These are phyloP conservation scores for Aspergillus cejpii DNA, from an alignment of 2,329 filamentous ascomycete genomes.

Conservation along the genomic window DNA sequence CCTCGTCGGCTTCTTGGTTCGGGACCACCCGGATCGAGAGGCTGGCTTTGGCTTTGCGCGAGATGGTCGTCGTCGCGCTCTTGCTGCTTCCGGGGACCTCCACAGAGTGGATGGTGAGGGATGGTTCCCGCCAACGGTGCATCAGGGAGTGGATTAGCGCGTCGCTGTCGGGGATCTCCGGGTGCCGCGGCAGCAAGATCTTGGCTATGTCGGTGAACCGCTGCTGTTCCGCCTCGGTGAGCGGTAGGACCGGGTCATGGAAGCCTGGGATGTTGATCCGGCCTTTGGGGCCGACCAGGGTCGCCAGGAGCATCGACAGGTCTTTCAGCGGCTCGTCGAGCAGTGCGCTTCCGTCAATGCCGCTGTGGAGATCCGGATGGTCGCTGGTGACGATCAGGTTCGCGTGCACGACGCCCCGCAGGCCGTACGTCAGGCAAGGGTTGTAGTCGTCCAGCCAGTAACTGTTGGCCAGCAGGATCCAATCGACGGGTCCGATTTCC, in stretches of 20 bases:
- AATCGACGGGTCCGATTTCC: conserved; percentile 84
- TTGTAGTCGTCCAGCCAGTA: conserved; percentile 98
- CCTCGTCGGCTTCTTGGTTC: conserved; percentile 77
- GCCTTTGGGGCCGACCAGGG: conserved; percentile 73
- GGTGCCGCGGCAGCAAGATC: conserved; percentile 66
- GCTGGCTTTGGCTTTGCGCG: conserved; percentile 77
- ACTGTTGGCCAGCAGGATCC: conserved; percentile 91
- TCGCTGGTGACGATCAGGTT: conserved; percentile 81
- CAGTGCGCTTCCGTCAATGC: conserved; percentile 89
- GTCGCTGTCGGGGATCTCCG: conserved; percentile 56
- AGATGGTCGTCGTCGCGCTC: conserved; percentile 79
- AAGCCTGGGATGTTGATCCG: conserved; percentile 79
- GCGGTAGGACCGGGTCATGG: conserved; percentile 72
- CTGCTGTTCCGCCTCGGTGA: conserved; percentile 67
- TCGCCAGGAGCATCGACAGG: conserved; percentile 73
- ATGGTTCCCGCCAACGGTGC: conserved; percentile 91
- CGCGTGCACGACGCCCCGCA: conserved; percentile 88
- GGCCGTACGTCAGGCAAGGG: conserved; percentile 88
- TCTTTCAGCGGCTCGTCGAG: conserved; percentile 90
- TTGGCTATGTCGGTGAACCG: conserved; percentile 79
- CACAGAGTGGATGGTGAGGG: conserved; percentile 86
- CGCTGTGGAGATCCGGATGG: conserved; percentile 84
- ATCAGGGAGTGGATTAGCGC: conserved; percentile 78
- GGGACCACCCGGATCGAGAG: conserved; percentile 89
- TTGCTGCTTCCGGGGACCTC: conserved; percentile 72